Evolutionary conservation across 352 stramenopile species (phyloP), one percentile per base, ranked within the genome.

Genomic region (Phytophthora pini): DNA sequence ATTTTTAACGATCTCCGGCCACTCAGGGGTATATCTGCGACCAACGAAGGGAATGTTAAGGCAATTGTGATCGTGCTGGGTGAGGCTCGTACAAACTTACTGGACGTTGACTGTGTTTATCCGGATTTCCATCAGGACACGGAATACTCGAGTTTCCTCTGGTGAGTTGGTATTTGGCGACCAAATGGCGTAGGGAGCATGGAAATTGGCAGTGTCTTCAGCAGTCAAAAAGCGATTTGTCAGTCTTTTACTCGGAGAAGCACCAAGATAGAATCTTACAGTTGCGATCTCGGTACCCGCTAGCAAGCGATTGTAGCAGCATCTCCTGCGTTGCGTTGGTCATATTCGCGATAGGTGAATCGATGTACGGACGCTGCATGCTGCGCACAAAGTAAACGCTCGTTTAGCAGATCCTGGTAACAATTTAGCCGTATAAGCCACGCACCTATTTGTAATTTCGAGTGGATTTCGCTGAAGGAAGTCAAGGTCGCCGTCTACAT

Each of bases 401-500:
- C 17, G 43, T 22, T 47, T 27, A 55, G 46, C 3, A 5, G 38
- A 12, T 5, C 2, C 52, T 22, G 44, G 32, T 10, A 52, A 26
- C 46, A 34, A 5, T 24, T 34, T 56, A 26, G 24, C 24, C 3
- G n/a, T 9, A 32, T 32, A 17, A 50, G 10, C 3, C 43, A 71
- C 68, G 27, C 55, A 91, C 77, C 38, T 74, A 24, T 76, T 45
- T 5, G 54, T 86, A 47, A 93, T 65, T 5, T 73, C 71, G 6
- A 90, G 43, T 3, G 81, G 69, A 36, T 48, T 61, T 15, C 79
- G 73, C 60, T 91, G 82, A 26, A 80, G 29, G 3, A 94, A 67
- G 1, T 61, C n/a, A n/a, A 91, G 65, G 26, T 93, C 80, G 9
- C 88, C 88, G 22, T 92, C 85, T 29, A 79, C 72, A 39, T 66